Evolutionary conservation across 768 basidiomycete species (phyloP), one percentile per base, ranked within the genome.

Genomic region (Leccinum subtestaceum): DNA sequence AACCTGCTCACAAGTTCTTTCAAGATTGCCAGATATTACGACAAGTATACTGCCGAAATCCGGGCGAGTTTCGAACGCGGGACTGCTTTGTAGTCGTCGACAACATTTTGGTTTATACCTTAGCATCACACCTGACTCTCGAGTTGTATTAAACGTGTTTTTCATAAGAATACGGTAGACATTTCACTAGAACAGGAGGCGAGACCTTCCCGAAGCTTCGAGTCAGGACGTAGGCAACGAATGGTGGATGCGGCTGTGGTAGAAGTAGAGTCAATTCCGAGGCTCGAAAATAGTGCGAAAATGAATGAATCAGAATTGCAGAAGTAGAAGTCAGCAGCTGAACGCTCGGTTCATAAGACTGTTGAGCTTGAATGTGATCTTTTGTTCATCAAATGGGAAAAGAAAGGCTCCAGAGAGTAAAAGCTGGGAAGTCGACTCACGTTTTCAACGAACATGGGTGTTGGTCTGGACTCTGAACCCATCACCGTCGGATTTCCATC

Each of bases 31-130:
- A 84, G 95, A 61, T 97, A 94, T 75, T 96, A 93, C 80, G 92
- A 96, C 83, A 95, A 96, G 69, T 97, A 98, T 70, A 99, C 97
- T 1, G 77, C 91, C 46, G 95, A 98, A 73, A 98, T 98, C 63
- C 87, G 95, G 52, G 94, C 93, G 23, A 98, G 94, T 75, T 98
- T 98, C 81, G 96, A 99, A 72, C 88, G 96, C 63, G 96, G 96
- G 54, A 96, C 95, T 8, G 95, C 95, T 31, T 75, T 98, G 48
- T 96, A 76, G 74, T 51, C 2, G 23, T 38, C 25, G 56, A 45
- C 19, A 19, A 12, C 6, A 1, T 36, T n/a, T 34, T 36, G 10
- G 17, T 68, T 38, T 65, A 59, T 63, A 59, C 58, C 59, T 65
- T 55, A 56, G 15, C 54, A 55, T 59, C 27, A 57, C 62, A 40